phyloP scores from a whole-genome alignment of 2,329 filamentous ascomycete species.

The Colletotrichum theobromicola region DNA sequence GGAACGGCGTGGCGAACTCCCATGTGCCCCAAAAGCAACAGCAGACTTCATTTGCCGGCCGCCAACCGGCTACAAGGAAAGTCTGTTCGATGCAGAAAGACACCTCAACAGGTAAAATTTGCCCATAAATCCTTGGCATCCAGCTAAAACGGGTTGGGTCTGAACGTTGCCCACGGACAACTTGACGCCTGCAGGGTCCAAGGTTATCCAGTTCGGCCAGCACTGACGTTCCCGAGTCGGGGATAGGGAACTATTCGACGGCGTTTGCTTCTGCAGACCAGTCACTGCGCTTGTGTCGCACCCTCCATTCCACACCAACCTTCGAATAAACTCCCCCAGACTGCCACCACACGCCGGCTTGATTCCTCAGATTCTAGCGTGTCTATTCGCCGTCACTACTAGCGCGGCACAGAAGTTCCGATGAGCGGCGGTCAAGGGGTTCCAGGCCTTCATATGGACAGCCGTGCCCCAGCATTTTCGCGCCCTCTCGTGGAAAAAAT shows the following conservation, averaged over 20 bases:
- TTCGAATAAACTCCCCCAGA: background rate
- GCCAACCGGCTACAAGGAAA: background rate
- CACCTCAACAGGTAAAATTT: background rate
- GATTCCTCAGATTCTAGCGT: background rate
- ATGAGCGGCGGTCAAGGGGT: background rate
- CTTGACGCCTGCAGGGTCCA: conserved; percentile 11
- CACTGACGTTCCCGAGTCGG: background rate
- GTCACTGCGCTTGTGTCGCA: background rate
- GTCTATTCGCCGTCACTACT: background rate
- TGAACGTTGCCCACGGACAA: background rate
- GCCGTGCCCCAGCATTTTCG: background rate
- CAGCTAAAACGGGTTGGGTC: background rate
- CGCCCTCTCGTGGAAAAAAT: background rate
- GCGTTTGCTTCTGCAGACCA: background rate
- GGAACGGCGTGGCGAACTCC: background rate
- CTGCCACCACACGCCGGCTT: background rate
- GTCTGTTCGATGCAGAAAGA: background rate
- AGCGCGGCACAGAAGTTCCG: conserved; percentile 4
- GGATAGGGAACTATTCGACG: background rate
- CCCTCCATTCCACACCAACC: background rate
- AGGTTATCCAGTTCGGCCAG: background rate
- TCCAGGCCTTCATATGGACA: background rate
- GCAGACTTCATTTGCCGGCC: background rate
- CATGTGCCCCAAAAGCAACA: background rate
- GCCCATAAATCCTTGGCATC: background rate